Evolutionary conservation across 2,329 filamentous ascomycete genomes (phyloP), one percentile per base, ranked within the genome.

Genomic region (Diaporthe humulicola): DNA sequence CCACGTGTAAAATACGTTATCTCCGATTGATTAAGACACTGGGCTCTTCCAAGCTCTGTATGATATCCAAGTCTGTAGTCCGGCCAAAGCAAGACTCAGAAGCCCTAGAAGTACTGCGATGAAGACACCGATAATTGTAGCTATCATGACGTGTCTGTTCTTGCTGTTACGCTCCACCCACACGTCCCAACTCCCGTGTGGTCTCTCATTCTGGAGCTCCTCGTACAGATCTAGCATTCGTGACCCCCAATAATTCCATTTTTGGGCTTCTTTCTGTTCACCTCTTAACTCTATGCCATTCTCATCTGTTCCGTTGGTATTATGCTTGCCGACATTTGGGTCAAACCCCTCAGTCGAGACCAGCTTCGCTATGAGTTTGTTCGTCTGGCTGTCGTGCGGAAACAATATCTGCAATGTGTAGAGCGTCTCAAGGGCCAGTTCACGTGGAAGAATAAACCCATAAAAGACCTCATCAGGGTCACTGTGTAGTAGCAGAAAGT

Each of bases 141-240:
- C 60, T 28, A 66, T 48, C 42, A 48, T 66, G 2, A 50, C 60
- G 10, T 66, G 60, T 15, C 60, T 48, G 10, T 66, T 66, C 40
- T 48, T 48, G 25, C 60, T 66, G 40, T 64, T 64, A 14, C 60
- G 60, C 5, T 66, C 60, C 28, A 66, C 60, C 60, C 60, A 66
- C 4, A 50, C 25, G 15, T 66, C 60, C 60, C 42, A 66, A 3
- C 6, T 45, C 6, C 60, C 28, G 5, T 66, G 42, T n/a, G 60
- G 42, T 25, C 60, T 50, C 42, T 66, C 42, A 17, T 66, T 66
- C 12, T 66, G 9, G 22, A 66, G 42, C 42, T 66, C 60, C 50
- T 66, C 60, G 60, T 66, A 66, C 28, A 66, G 10, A 17, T 36
- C 60, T 28, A 66, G 28, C 17, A 66, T 30, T 9, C 42, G 28